Evolutionary conservation across 2,329 filamentous ascomycete genomes (phyloP), one percentile per base, ranked within the genome.

Genomic region (Colletotrichum karsti): DNA sequence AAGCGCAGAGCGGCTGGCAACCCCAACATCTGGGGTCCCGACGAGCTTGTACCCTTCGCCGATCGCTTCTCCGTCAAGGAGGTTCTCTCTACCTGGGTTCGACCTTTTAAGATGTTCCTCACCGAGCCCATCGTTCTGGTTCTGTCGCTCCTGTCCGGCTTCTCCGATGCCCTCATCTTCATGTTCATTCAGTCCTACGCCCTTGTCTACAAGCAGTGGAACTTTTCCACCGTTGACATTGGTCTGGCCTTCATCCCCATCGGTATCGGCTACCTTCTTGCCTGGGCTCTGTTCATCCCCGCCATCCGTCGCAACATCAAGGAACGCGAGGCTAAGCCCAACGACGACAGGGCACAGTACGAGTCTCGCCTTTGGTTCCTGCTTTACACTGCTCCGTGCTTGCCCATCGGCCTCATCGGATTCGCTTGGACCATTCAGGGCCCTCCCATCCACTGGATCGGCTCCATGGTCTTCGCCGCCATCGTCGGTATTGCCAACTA

Each of bases 401-500:
- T 92, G 44, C 87, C 90, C 0, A 86, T 93, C 42, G 92, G 92
- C 1, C 81, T 94, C 1, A 87, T 93, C 44, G 87, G 91, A 2
- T 93, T 93, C 72, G 91, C 90, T 0, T 92, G 89, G 86, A 91
- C 90, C 0, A 88, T 87, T 0, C 84, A 89, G 26, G 90, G 90
- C 0, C 90, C 90, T 2, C 78, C 87, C 26, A 76, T 91, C 4
- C 88, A 89, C 71, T 94, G 92, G 91, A 88, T 92, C 22, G 89
- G 85, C 0, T 89, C 90, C 3, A 87, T 91, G 81, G 79, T 93
- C 51, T 92, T 91, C 70, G 84, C 86, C 2, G 84, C 83, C 15
- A 81, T 92, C 48, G 89, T 94, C 56, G 92, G 91, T 22, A 90
- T 94, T 57, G 91, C 91, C 62, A 94, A 94, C 74, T 92, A 91